Conservation (phyloP, 1,284 basidiomycete species). For the Ceratobasidium sp. region DNA sequence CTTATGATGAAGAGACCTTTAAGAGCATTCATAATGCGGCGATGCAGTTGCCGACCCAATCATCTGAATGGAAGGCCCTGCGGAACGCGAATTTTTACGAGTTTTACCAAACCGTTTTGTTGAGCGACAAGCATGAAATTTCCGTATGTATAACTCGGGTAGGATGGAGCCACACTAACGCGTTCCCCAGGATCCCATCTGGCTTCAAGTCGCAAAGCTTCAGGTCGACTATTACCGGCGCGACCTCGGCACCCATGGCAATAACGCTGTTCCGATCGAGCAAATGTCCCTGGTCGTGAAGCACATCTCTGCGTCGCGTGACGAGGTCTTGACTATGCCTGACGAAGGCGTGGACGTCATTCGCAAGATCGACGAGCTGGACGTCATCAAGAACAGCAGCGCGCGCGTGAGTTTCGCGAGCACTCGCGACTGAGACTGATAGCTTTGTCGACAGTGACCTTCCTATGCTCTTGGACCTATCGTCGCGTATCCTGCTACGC, state of each 20-base stretch:
- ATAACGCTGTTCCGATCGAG: conserved; percentile 12
- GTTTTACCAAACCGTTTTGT: conserved; percentile 33
- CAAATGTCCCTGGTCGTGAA: conserved; percentile 37
- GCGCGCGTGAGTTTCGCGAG: neutral
- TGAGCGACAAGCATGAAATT: conserved; percentile 22
- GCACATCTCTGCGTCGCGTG: conserved; percentile 20
- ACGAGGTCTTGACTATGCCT: conserved; percentile 35
- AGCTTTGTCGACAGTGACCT: conserved; percentile 9
- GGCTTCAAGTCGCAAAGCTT: conserved; percentile 34
- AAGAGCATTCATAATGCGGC: conserved; percentile 19
- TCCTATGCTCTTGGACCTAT: conserved; percentile 27
- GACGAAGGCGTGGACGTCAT: conserved; percentile 23
- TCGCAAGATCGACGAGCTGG: conserved; percentile 31
- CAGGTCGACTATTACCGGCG: conserved; percentile 33
- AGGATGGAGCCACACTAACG: neutral
- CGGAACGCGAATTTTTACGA: conserved; percentile 40
- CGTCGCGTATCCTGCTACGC: conserved; percentile 33
- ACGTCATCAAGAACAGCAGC: conserved; percentile 27
- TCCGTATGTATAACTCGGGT: neutral
- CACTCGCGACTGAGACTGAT: neutral
- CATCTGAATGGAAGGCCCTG: conserved; percentile 29
- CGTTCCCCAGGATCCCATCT: conserved; percentile 8
- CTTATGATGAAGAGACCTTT: conserved; percentile 13
- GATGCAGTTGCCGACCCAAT: conserved; percentile 31
- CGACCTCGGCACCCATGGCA: conserved; percentile 15